Percentiles rank a stretch among this genome's conserved stretches.
Evolutionary conservation across 106 monocot species (phyloP).

Genomic region (Agapanthus africanus): DNA sequence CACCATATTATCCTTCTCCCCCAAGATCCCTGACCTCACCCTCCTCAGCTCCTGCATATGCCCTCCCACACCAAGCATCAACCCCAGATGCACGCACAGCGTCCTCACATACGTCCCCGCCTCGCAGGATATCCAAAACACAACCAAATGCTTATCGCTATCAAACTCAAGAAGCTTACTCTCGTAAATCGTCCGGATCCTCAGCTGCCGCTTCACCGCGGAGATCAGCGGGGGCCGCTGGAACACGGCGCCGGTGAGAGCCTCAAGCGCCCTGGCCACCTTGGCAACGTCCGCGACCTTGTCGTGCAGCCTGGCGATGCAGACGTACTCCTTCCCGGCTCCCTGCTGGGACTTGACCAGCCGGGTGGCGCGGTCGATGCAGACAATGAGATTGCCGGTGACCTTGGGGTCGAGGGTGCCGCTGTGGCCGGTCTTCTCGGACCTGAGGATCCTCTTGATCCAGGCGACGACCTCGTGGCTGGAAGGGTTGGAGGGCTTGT

Average conservation of each 20-base stretch:
- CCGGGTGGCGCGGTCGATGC: slow-evolving; percentile 91
- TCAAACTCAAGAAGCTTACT: slow-evolving; percentile 91
- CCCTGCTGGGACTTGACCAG: slow-evolving; percentile 97
- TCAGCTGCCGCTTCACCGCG: slow-evolving; percentile 81
- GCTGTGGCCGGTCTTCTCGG: slow-evolving; percentile 87
- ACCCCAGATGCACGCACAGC: slow-evolving; percentile 75
- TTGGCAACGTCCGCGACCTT: slow-evolving; percentile 38
- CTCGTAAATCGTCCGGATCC: slow-evolving; percentile 84
- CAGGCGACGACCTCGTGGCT: slow-evolving; percentile 97
- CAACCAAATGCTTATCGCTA: slow-evolving; percentile 50
- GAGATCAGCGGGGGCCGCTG: slow-evolving; percentile 89
- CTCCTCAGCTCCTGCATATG: slow-evolving; percentile 96
- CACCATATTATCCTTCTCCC: slow-evolving; percentile 91
- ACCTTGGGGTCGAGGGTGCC: slow-evolving; percentile 98
- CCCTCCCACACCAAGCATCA: slow-evolving; percentile 72
- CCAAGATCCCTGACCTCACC: slow-evolving; percentile 83
- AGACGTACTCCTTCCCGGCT: slow-evolving; percentile 97
- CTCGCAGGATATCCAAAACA: slow-evolving; percentile 94
- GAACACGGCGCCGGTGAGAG: slow-evolving; percentile 85
- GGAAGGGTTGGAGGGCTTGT: slow-evolving; percentile 91
- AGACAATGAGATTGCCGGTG: slow-evolving; percentile 94
- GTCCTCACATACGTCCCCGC: slow-evolving; percentile 91
- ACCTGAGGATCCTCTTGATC: slow-evolving; percentile 80
- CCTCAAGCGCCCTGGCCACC: slow-evolving; percentile 75
- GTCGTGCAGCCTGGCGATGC: slow-evolving; percentile 65